Conservation (phyloP, 345 rosid species). For the Rhodomyrtus tomentosa region DNA sequence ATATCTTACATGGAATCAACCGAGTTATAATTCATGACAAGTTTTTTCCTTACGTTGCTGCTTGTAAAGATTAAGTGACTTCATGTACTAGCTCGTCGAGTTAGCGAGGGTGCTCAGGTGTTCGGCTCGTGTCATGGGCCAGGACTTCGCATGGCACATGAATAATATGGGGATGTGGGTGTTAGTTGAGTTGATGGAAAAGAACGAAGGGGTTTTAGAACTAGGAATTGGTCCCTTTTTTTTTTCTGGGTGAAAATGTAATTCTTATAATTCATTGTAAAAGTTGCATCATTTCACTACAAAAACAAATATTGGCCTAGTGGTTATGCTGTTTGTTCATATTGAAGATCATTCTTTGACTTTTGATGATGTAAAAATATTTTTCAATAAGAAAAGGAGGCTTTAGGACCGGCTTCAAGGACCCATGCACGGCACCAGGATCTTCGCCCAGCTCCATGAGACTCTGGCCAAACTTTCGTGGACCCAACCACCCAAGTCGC, state of each 20-base stretch:
- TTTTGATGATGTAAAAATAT: too few relatives aligned
- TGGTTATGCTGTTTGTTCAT: not conserved
- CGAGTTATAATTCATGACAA: not conserved
- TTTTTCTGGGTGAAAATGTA: not conserved
- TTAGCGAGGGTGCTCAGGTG: not conserved
- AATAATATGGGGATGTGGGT: not conserved
- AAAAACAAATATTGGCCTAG: too few relatives aligned
- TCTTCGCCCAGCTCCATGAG: not conserved
- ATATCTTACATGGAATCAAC: not conserved
- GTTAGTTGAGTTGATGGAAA: not conserved
- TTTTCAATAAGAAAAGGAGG: not conserved
- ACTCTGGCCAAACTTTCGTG: fast-evolving
- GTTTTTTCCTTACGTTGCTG: not conserved
- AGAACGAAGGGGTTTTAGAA: not conserved
- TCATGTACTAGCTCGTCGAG: not conserved
- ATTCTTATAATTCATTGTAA: not conserved
- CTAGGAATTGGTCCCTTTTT: not conserved
- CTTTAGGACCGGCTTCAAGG: not conserved
- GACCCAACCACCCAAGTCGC: fast-evolving
- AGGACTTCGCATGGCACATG: not conserved
- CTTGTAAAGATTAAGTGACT: not conserved
- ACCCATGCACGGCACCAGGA: not conserved
- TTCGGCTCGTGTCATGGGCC: not conserved
- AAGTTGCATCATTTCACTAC: not conserved
- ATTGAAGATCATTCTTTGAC: not conserved